Conservation (phyloP, 495 filamentous ascomycete species). For the Aspergillus taichungensis region DNA sequence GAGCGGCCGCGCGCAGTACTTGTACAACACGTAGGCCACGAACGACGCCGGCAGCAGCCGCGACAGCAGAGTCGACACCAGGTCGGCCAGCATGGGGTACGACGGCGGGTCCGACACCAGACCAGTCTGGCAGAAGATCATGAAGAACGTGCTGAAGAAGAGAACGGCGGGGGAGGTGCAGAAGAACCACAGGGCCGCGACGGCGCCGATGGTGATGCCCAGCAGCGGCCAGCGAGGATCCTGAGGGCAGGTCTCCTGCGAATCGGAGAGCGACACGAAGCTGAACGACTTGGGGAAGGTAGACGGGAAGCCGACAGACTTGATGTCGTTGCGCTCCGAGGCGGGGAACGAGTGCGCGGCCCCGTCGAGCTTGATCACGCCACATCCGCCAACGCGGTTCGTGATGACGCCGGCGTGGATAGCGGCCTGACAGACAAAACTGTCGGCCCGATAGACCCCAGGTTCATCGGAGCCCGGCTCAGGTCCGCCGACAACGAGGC, state of each 20-base stretch:
- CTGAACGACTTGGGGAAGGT: conserved; percentile 69
- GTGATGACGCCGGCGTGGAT: conserved; percentile 70
- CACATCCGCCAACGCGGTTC: conserved; percentile 65
- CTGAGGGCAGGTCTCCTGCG: conserved; percentile 31
- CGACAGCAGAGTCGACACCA: conserved; percentile 62
- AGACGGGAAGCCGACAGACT: conserved; percentile 61
- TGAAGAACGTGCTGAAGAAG: conserved; percentile 63
- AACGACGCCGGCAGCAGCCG: conserved; percentile 73
- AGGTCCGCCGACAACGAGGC: conserved; percentile 69
- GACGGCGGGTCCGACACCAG: conserved; percentile 69
- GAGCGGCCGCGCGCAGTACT: conserved; percentile 49
- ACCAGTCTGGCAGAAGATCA: conserved; percentile 69
- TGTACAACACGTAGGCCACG: conserved; percentile 64
- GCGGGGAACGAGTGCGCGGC: conserved; percentile 52
- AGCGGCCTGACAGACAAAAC: conserved; percentile 72
- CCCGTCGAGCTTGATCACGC: conserved; percentile 61
- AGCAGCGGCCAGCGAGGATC: conserved; percentile 70
- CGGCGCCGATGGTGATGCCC: conserved; percentile 61
- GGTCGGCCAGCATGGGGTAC: conserved; percentile 41
- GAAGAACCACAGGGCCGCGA: conserved; percentile 56
- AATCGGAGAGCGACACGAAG: conserved; percentile 43
- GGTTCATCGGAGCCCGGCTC: conserved; percentile 25
- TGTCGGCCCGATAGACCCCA: conserved; percentile 68
- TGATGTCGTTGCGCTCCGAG: conserved; percentile 54
- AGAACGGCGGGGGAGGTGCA: conserved; percentile 58